Base-by-base conservation (phyloP, 2,329 filamentous ascomycete species). In the Fusarium palustre region DNA sequence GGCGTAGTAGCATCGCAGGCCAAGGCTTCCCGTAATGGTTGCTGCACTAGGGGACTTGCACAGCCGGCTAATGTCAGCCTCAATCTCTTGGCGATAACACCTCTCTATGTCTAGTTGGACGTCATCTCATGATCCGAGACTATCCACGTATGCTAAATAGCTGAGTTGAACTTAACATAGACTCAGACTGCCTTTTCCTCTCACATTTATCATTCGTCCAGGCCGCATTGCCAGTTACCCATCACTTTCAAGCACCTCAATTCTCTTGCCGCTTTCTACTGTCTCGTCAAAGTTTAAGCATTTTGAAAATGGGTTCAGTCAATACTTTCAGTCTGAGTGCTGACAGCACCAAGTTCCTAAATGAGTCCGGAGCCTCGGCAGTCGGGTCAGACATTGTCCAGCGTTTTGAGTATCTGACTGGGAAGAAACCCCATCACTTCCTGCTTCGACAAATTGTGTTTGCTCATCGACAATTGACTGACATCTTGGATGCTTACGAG, bases 401-500 rank as follows among this genome's bases (percentile, higher is more conserved):
- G 24, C 52, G 52, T 8, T 55, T 55, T 38, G 31, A 47, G 31
- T 24, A 24, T 2, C 10, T 55, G 15, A 55, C 31, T 38, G 52
- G 52, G 10, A 55, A 36, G n/a, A 55, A 38, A 31, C 41, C 52
- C 8, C 52, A 55, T 47, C 52, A 55, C 18, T 55, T 55, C 41
- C 52, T 55, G 1, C 18, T 46, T 22, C 52, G 52, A n/a, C 52
- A 55, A 31, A 38, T 55, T 38, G 52, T 55, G 0, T 55, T 55
- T 55, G 52, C 52, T 38, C 52, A 55, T 47, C 41, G 52, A 7
- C 52, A 55, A 11, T 22, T 55, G 41, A n/a, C 46, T 46, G 52
- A 55, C 13, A 55, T 47, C 24, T 47, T 55, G 52, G 41, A 55
- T 38, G 52, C 52, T 22, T 55, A 55, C 15, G 52, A 55, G 41